Conservation (phyloP, 225 moss, liverwort and hornwort genomes). For the Thuidium tamariscinum region DNA sequence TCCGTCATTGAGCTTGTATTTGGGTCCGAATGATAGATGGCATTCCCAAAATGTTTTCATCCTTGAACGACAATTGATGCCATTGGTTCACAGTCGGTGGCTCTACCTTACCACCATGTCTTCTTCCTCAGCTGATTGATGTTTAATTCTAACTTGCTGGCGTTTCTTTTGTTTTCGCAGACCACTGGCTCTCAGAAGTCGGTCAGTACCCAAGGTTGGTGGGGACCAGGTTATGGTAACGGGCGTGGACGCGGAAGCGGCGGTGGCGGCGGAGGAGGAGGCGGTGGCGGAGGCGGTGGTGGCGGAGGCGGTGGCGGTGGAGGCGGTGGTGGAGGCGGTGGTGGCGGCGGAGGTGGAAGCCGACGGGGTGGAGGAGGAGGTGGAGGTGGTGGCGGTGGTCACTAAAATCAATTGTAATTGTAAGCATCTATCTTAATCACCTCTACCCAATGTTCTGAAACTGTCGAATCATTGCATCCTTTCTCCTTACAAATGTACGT, state of each 20-base stretch:
- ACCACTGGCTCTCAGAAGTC: background rate
- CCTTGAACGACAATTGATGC: background rate
- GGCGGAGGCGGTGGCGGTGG: fast-evolving
- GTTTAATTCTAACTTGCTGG: background rate
- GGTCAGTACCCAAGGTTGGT: background rate
- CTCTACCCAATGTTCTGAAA: background rate
- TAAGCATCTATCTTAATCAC: background rate
- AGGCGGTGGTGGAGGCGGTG: background rate
- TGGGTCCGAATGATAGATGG: background rate
- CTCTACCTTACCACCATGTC: no score
- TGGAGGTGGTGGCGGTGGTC: background rate
- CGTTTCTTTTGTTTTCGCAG: background rate
- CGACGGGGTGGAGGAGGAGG: background rate
- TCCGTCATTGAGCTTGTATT: background rate
- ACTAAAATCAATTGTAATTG: background rate
- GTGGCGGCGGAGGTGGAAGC: background rate
- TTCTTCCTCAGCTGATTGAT: background rate
- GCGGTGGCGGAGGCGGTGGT: background rate
- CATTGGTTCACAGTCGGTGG: background rate
- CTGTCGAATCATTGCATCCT: background rate
- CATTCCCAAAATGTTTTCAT: no score
- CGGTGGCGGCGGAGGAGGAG: background rate
- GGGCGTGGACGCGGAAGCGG: fast-evolving
- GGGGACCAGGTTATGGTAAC: background rate
- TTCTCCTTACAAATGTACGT: background rate